Conservation (phyloP, 192 early-diverging fungal species). For the Backusella luteola region DNA sequence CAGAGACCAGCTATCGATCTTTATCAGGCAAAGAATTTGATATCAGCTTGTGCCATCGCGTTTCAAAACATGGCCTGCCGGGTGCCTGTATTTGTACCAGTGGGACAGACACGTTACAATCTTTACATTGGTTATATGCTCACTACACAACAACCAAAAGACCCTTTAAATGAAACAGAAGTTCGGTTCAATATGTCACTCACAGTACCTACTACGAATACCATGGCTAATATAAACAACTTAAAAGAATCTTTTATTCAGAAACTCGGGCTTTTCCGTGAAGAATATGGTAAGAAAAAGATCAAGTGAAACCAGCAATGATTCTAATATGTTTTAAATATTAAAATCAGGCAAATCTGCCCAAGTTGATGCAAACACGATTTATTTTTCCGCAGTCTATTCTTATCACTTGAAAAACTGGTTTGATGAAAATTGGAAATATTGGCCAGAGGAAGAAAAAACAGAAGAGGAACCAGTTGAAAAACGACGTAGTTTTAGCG, state of each 20-base stretch:
- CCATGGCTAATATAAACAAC: constrained; percentile 36
- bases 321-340: constrained; percentile 10
- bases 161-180: constrained; percentile 25
- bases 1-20: constrained; percentile 48
- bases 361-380: not conserved
- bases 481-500: constrained; percentile 8
- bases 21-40: constrained; percentile 56
- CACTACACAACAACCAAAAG: not conserved
- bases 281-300: constrained; percentile 22
- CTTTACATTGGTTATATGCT: constrained; percentile 24
- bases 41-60: constrained; percentile 68
- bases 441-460: constrained; percentile 25
- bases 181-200: constrained; percentile 42
- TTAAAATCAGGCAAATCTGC: constrained; percentile 8
- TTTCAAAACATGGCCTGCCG: constrained; percentile 64
- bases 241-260: constrained; percentile 39
- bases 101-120: constrained; percentile 14
- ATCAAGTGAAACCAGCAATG: not conserved
- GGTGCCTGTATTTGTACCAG: constrained; percentile 26
- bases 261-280: constrained; percentile 33
- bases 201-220: constrained; percentile 27
- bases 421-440: constrained; percentile 57
- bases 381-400: constrained; percentile 38
- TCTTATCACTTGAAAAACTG: constrained; percentile 53
- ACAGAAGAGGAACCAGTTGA: not conserved